phyloP scores from a whole-genome alignment of 164 flowering plant species.

The Liquidambar formosana region DNA sequence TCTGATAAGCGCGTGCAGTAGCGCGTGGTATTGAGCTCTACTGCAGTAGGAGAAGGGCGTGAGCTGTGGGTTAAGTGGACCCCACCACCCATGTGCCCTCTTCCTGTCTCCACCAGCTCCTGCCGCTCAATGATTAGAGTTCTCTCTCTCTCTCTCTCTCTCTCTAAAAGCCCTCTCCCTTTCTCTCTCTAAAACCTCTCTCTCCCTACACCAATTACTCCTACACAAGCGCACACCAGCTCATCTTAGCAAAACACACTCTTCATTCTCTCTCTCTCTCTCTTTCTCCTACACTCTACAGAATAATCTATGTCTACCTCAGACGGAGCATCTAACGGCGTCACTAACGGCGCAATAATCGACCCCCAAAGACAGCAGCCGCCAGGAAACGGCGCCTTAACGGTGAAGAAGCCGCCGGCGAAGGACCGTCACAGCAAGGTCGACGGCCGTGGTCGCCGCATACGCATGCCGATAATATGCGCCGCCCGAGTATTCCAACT shows the following conservation, averaged over 20 bases:
- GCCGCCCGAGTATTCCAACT: constrained; percentile 19
- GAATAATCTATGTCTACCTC: constrained; percentile 10
- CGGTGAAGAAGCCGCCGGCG: constrained; percentile 26
- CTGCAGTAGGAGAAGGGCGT: constrained; percentile 1
- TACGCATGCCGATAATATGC: constrained; percentile 17
- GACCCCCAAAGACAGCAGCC: constrained; percentile 37
- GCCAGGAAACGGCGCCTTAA: constrained; percentile 33
- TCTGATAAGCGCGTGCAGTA: no score
- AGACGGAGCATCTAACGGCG: constrained; percentile 14
- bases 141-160: constrained; percentile 24
- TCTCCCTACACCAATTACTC: constrained; percentile 5
- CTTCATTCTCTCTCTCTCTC: constrained; percentile 16
- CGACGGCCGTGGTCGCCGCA: constrained; percentile 19
- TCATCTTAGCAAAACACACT: background rate
- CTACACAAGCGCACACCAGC: constrained; percentile 5
- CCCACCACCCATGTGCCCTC: constrained; percentile 85
- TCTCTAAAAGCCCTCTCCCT: constrained; percentile 24
- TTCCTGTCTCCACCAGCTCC: constrained; percentile 95
- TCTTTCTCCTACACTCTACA: background rate
- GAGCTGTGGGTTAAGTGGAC: constrained; percentile 35
- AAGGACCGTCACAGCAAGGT: constrained; percentile 18
- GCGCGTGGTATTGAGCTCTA: background rate
- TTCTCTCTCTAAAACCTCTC: constrained; percentile 19
- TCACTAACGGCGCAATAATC: constrained; percentile 32
- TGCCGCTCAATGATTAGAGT: constrained; percentile 81